phyloP scores from a whole-genome alignment of 768 basidiomycete genomes.

The Termitomyces sp. region DNA sequence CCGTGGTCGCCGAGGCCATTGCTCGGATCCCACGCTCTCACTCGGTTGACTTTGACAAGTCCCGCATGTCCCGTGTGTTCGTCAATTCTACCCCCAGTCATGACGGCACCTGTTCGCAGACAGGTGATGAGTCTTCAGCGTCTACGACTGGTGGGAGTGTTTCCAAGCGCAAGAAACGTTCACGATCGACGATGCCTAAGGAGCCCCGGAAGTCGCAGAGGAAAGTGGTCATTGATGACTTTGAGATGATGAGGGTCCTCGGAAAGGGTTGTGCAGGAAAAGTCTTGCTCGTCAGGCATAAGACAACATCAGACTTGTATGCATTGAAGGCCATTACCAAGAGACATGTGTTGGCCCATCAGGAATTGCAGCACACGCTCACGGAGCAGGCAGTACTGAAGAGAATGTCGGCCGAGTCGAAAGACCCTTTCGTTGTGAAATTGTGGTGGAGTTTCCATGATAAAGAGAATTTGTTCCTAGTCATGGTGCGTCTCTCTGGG shows the following conservation, averaged over 20 bases:
- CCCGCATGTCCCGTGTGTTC: conserved; percentile 54
- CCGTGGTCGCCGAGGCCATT: conserved; percentile 13
- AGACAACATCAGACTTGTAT: conserved; percentile 63
- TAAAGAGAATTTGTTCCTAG: conserved; percentile 93
- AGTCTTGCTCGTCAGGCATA: conserved; percentile 86
- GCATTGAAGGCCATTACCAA: conserved; percentile 99
- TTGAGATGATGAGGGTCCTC: conserved; percentile 94
- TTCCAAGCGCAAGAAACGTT: conserved; percentile 46
- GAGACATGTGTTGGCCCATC: conserved; percentile 92
- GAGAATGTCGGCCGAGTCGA: conserved; percentile 83
- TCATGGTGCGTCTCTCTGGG: conserved; percentile 60
- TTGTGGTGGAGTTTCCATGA: conserved; percentile 98
- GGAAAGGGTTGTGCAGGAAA: conserved; percentile 98
- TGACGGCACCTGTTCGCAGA: conserved; percentile 51
- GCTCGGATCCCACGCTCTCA: conserved; percentile 68
- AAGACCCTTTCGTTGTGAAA: conserved; percentile 93
- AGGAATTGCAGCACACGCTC: conserved; percentile 93
- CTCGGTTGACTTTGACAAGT: conserved; percentile 72
- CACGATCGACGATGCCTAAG: conserved; percentile 36
- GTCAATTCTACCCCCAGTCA: conserved; percentile 43
- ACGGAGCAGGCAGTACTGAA: conserved; percentile 96
- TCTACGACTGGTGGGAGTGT: conserved; percentile 44
- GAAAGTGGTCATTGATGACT: conserved; percentile 84
- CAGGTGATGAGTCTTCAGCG: conserved; percentile 69
- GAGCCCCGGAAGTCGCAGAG: conserved; percentile 52